Base-by-base conservation (phyloP, 2,329 filamentous ascomycete genomes). In the Sphaerostilbella broomeana region DNA sequence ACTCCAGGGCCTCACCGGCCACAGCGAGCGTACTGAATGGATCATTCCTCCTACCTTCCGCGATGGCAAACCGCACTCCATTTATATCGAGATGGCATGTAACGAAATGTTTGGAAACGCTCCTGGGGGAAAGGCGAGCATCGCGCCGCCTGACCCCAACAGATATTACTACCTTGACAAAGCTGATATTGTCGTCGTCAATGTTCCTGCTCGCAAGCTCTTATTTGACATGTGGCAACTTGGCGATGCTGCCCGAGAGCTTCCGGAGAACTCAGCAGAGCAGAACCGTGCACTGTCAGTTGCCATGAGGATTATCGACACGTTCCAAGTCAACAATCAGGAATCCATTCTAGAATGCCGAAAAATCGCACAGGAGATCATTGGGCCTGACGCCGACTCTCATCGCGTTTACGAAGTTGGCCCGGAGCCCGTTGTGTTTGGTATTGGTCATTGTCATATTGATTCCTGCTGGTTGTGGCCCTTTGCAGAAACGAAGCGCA, bases 401-500 rank as follows among this genome's bases (percentile, higher is more conserved):
- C 72, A 83, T 38, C 79, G 86, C 48, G 87, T 98, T 8, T 98
- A 97, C 56, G 73, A 86, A 27, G 79, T 72, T 35, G 81, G 79
- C 46, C 81, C 81, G 18, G 72, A 83, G 22, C 78, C 86, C 2
- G 72, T 94, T 43, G 86, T 97, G 4, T 92, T 79, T 52, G 90
- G 80, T 24, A 90, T 97, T 49, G 92, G 92, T 1, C 87, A 98
- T 60, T 98, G 92, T 52, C 92, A 98, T 62, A 98, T 98, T 50
- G 92, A 97, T 63, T 94, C 84, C 19, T 95, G 90, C 63, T 98
- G 92, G 92, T 72, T 98, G 24, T 98, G 92, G 92, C 92, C 92
- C 0, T 98, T 88, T 77, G 92, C 84, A 8, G 92, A 98, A 68
- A 97, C 92, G 0, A 95, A 94, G 67, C 84, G 92, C 55, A 98